Evolutionary conservation across 208 protist genomes (phyloP), one percentile per base, ranked within the genome.

Genomic region (Angomonas deanei): DNA sequence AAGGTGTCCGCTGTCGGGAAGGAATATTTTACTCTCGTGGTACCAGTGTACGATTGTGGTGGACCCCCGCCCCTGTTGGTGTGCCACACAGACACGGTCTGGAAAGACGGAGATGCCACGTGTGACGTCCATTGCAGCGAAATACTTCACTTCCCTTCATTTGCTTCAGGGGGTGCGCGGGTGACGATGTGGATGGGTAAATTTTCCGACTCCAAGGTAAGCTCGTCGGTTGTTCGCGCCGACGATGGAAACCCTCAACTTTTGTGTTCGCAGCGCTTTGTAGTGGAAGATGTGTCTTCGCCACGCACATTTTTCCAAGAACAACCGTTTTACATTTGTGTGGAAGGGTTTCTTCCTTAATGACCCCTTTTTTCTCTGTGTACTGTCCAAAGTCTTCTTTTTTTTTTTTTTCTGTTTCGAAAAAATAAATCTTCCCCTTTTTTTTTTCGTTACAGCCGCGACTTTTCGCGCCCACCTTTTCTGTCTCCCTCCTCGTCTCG

Each of bases 181-280:
- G 74, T 81, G 15, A 73, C 71, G 21, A 63, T 86, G 31, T 86
- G 79, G 79, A 82, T 86, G 60, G 75, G 81, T 23, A 74, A 74
- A 15, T 47, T 79, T 46, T 46, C 61, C 1, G 59, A 52, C 5
- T 78, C 70, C 27, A 55, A 68, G 5, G 75, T 86, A 27, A 54
- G 53, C 27, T 76, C 75, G 0, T 65, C 66, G 3, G 74, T 79
- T 26, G 70, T 75, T 3, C 32, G 49, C 0, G 28, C 76, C 30
- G 71, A 74, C 48, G 60, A 72, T 34, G 75, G 75, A n/a, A 86
- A 80, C 48, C 76, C 79, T 5, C 54, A 54, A 74, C 60, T 2
- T 86, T 73, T 64, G 50, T 70, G 15, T 80, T 86, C n/a, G 74
- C 74, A 13, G 58, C 66, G 3, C 53, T 79, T 42, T 15, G 8